A percentile compares a stretch with the other conserved stretches of the same genome.
Evolutionary conservation across 192 early-diverging fungal genomes (phyloP).

Genomic region (Linnemannia hyalina): DNA sequence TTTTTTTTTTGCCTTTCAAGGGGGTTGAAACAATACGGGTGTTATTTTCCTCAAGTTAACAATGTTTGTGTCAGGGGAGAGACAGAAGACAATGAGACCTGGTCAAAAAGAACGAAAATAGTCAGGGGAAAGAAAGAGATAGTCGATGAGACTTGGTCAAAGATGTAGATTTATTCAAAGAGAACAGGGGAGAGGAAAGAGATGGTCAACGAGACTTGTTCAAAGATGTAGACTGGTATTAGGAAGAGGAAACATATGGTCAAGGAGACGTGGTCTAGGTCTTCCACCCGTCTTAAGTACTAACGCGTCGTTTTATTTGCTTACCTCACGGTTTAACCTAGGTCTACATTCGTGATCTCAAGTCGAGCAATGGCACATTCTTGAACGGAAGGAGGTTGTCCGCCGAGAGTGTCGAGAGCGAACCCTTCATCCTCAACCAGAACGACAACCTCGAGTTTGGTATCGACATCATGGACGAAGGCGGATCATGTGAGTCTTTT

Average conservation of each 20-base stretch:
- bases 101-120: no score
- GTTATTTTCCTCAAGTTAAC: neutral
- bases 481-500: conserved; percentile 63
- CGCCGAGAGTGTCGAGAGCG: conserved; percentile 73
- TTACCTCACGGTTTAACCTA: conserved; percentile 15
- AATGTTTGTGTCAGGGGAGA: no score
- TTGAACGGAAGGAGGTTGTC: conserved; percentile 77
- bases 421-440: conserved; percentile 66
- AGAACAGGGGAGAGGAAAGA: neutral
- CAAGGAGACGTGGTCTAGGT: neutral
- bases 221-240: neutral
- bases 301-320: neutral
- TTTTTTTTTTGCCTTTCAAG: neutral
- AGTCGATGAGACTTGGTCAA: no score
- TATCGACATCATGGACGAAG: conserved; percentile 82
- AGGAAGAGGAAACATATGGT: neutral
- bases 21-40: neutral
- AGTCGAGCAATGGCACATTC: conserved; percentile 87
- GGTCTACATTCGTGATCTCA: conserved; percentile 80
- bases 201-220: no score
- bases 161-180: no score
- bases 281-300: neutral
- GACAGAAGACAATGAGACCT: no score
- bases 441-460: conserved; percentile 83
- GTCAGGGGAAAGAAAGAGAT: no score